Evolutionary conservation across 139 green algal genomes (phyloP).

Genomic region (Tetradesmus obliquus): DNA sequence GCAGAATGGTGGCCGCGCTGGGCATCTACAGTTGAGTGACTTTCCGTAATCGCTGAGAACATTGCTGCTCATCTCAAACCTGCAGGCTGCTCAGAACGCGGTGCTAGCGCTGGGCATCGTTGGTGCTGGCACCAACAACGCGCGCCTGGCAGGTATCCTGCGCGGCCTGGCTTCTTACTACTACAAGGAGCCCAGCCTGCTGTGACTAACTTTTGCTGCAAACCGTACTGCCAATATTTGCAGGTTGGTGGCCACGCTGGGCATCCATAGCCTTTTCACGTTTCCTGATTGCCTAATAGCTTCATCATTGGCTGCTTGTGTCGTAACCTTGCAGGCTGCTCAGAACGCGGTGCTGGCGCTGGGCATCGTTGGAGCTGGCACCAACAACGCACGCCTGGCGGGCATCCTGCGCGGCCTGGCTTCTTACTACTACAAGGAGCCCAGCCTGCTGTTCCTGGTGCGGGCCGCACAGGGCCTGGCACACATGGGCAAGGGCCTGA

Average conservation of each 20-base stretch:
- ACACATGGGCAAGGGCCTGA: constrained; percentile 98
- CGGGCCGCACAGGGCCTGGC: constrained; percentile 84
- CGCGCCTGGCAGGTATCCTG: constrained; percentile 86
- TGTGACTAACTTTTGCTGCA: constrained; percentile 59
- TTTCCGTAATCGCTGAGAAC: no score
- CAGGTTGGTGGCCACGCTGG: no score
- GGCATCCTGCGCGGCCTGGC: constrained; percentile 88
- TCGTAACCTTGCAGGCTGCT: constrained; percentile 39
- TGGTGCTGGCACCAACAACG: constrained; percentile 97
- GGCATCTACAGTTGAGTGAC: no score
- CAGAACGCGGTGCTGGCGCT: constrained; percentile 91
- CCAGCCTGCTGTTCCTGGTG: constrained; percentile 93
- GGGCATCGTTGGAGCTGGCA: constrained; percentile 94
- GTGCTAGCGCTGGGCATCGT: constrained; percentile 93
- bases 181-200: constrained; percentile 93
- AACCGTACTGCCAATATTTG: no score
- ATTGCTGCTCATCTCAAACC: no score
- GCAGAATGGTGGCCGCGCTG: no score
- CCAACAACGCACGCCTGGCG: constrained; percentile 95
- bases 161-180: constrained; percentile 92
- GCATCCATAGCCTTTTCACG: no score
- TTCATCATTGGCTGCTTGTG: no score
- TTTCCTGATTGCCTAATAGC: no score
- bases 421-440: constrained; percentile 99
- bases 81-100: constrained; percentile 67